Evolutionary conservation across 208 protist genomes (phyloP), one percentile per base, ranked within the genome.

Genomic region (Crithidia sp.): DNA sequence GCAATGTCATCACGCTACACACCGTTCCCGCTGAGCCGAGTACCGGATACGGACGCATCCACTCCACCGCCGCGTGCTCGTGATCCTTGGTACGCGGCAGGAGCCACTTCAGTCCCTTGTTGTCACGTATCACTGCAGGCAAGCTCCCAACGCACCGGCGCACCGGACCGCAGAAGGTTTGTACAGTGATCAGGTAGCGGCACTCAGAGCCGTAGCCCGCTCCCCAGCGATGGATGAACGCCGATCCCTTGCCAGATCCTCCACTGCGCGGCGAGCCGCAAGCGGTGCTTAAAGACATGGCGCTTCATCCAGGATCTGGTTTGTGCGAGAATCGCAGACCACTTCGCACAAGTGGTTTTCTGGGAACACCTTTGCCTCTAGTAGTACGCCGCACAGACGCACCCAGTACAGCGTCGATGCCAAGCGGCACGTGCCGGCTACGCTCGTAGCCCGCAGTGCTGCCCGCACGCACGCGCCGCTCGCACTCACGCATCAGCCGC

Each of bases 401-500:
- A 3, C 37, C 59, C 5, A 68, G 49, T 37, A 68, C 3, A 14
- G 45, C 49, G 45, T 76, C 71, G 19, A 76, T 36, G 14, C 71
- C 71, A 6, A 70, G 62, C 14, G 71, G 71, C 10, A 52, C 54
- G 5, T 17, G 0, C 4, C 55, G 63, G 37, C 8, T 14, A 16
- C 19, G 44, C 28, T n/a, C 39, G 17, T 55, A 58, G 16, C 14
- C 41, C 45, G 44, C 55, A 43, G 63, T 64, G 36, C 47, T 39
- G 36, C 71, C 49, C 39, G 4, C 28, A 8, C 45, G 63, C 63
- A 76, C 44, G 37, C 62, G 54, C 43, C 28, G 60, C 62, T 64
- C 62, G 44, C 71, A 76, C 54, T 76, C 71, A 37, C 47, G 43
- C 62, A 76, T 37, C 63, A 76, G 71, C 63, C 71, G 71, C 63